Evolutionary conservation across 2,329 filamentous ascomycete genomes (phyloP).

Genomic region (Plenodomus lindquistii): DNA sequence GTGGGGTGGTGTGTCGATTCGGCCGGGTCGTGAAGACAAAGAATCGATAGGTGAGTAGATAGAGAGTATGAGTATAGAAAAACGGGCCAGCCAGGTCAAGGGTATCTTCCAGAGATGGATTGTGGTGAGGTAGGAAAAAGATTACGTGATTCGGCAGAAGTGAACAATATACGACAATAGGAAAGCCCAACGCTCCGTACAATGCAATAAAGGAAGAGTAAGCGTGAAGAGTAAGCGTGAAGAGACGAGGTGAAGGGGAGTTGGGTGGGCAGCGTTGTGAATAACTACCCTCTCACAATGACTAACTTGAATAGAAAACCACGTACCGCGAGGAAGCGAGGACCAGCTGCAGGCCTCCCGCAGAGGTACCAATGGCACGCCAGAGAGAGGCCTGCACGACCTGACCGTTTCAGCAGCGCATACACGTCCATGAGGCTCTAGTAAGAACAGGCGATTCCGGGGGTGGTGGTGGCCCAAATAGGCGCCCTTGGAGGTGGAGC

Average conservation of each 20-base stretch:
- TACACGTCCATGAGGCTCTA: constrained; percentile 49
- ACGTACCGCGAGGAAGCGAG: constrained; percentile 48
- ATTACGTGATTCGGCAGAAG: constrained; percentile 22
- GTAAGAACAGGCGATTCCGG: constrained; percentile 42
- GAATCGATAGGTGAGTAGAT: constrained; percentile 4
- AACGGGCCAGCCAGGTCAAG: constrained; percentile 21
- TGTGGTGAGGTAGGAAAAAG: constrained; percentile 12
- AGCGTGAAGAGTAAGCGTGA: constrained; percentile 24
- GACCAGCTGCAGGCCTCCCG: constrained; percentile 42
- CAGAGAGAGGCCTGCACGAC: constrained; percentile 44
- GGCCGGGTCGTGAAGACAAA: constrained; percentile 3
- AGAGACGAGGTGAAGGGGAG: constrained; percentile 22
- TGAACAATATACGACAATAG: constrained; percentile 24
- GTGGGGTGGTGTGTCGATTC: constrained; percentile 3
- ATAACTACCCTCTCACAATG: constrained; percentile 33
- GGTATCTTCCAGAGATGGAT: constrained; percentile 39
- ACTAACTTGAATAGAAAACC: constrained; percentile 29
- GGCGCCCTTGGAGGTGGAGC: constrained; percentile 42
- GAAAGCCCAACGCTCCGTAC: constrained; percentile 37
- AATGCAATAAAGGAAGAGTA: constrained; percentile 42
- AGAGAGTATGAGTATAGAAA: constrained; percentile 7
- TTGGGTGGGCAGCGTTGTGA: constrained; percentile 19
- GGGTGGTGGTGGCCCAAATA: constrained; percentile 42
- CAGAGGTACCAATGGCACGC: constrained; percentile 43
- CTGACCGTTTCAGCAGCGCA: constrained; percentile 48